These are phyloP conservation scores for Sanguinoderma infundibulare DNA, from an alignment of 1,284 basidiomycete genomes.

Conservation along the genomic window DNA sequence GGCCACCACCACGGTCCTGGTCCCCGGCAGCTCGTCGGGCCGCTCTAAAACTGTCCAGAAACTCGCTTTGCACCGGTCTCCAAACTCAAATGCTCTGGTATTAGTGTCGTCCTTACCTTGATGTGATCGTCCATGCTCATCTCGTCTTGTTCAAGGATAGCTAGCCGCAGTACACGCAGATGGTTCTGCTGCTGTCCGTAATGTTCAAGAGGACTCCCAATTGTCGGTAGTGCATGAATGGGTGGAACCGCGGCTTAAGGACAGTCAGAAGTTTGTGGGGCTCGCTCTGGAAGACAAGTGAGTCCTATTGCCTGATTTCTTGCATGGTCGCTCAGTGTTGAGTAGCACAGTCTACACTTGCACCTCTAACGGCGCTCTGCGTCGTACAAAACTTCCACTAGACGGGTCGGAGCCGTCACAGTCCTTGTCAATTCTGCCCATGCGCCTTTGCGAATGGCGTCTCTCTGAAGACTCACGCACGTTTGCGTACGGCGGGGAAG, in stretches of 20 bases:
- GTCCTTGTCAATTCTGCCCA: constrained; percentile 53
- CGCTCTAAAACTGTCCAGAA: constrained; percentile 47
- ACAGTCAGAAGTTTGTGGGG: constrained; percentile 62
- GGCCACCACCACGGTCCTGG: constrained; percentile 38
- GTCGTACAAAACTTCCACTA: constrained; percentile 44
- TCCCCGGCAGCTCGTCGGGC: constrained; percentile 38
- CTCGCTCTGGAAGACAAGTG: constrained; percentile 53
- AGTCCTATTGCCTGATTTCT: constrained; percentile 16
- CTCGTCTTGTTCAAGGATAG: constrained; percentile 45
- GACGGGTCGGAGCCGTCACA: constrained; percentile 27
- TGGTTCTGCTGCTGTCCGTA: constrained; percentile 52
- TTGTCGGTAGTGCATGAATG: constrained; percentile 51
- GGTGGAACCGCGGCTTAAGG: constrained; percentile 64
- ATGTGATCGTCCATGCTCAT: constrained; percentile 9
- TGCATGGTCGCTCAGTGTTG: not conserved
- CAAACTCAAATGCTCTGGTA: constrained; percentile 29
- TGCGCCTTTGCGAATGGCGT: constrained; percentile 68
- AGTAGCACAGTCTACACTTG: constrained; percentile 64
- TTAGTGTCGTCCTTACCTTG: not conserved
- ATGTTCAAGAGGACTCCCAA: constrained; percentile 44
- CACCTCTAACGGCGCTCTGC: constrained; percentile 73
- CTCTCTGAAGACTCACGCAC: constrained; percentile 54
- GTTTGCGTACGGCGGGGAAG: constrained; percentile 87
- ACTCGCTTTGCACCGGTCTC: constrained; percentile 33
- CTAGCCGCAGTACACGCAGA: constrained; percentile 64